A percentile compares a stretch with the other conserved stretches of the same genome.
Evolutionary conservation across 768 basidiomycete genomes (phyloP).

Genomic region (Plicaturopsis crispa): DNA sequence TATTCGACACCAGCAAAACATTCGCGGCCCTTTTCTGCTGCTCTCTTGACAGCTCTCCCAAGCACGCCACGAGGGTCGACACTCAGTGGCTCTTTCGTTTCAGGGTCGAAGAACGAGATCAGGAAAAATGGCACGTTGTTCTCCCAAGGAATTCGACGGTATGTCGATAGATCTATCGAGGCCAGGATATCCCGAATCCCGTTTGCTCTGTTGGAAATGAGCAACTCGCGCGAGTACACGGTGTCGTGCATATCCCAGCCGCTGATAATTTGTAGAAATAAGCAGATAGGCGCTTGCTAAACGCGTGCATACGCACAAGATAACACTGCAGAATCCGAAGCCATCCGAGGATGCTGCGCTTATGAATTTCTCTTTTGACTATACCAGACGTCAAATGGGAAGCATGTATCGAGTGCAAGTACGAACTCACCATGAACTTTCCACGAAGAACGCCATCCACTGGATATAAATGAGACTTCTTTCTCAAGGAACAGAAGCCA

Average conservation of each 20-base stretch:
- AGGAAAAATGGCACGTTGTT: slow-evolving; percentile 90
- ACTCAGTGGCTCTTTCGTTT: slow-evolving; percentile 64
- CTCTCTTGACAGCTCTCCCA: slow-evolving; percentile 45
- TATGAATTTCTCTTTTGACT: slow-evolving; percentile 91
- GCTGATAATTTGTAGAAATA: slow-evolving; percentile 29
- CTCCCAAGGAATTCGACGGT: slow-evolving; percentile 89
- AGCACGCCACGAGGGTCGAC: slow-evolving; percentile 88
- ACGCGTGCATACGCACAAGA: slow-evolving; percentile 58
- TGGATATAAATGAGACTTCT: slow-evolving; percentile 19
- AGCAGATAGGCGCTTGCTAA: background rate
- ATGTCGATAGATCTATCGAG: slow-evolving; percentile 78
- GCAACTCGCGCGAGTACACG: slow-evolving; percentile 77
- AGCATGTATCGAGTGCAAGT: no score
- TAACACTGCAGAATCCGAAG: slow-evolving; percentile 90
- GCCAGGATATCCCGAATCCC: slow-evolving; percentile 91
- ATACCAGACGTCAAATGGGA: no score
- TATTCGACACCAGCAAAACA: slow-evolving; percentile 90
- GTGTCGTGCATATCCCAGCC: slow-evolving; percentile 92
- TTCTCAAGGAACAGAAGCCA: background rate
- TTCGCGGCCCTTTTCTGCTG: slow-evolving; percentile 39
- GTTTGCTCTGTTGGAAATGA: slow-evolving; percentile 86
- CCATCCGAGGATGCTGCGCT: slow-evolving; percentile 72
- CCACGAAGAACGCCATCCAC: slow-evolving; percentile 93
- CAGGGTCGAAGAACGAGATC: slow-evolving; percentile 84
- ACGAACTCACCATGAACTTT: slow-evolving; percentile 72